Conservation (phyloP, 768 basidiomycete genomes). For the Lentinula guzmanii region DNA sequence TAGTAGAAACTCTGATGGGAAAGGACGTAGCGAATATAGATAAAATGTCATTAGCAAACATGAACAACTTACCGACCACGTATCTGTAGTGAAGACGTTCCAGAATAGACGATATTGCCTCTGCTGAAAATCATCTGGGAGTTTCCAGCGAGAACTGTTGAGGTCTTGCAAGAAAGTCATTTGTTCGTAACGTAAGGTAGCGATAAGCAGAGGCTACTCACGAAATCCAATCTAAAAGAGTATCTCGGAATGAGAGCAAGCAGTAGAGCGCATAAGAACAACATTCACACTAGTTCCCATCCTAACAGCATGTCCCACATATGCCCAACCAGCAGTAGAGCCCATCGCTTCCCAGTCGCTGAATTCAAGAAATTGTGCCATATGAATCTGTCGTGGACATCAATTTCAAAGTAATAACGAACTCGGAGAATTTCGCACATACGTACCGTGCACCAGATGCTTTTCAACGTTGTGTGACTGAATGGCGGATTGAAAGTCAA, state of each 20-base stretch:
- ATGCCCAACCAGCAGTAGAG: constrained; percentile 47
- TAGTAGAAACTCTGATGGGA: constrained; percentile 48
- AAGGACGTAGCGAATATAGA: not conserved
- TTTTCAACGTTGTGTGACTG: constrained; percentile 10
- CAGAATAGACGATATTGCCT: constrained; percentile 57
- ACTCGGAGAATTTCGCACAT: not conserved
- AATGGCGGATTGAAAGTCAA: constrained; percentile 39
- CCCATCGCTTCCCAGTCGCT: constrained; percentile 43
- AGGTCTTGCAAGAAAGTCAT: constrained; percentile 35
- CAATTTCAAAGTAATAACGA: not conserved
- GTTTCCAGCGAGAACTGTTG: constrained; percentile 54
- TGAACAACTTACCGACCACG: constrained; percentile 42
- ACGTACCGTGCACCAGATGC: constrained; percentile 1
- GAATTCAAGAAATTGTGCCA: constrained; percentile 49
- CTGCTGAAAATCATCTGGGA: constrained; percentile 37
- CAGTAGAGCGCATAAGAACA: not conserved
- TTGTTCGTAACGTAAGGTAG: too few relatives aligned
- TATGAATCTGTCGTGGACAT: constrained; percentile 24
- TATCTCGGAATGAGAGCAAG: not conserved
- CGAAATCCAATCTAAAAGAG: constrained; percentile 47
- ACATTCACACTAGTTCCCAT: constrained; percentile 53
- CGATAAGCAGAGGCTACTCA: constrained; percentile 19
- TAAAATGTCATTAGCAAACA: not conserved
- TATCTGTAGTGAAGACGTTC: constrained; percentile 61
- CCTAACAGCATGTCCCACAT: constrained; percentile 54